A percentile compares a stretch with the other conserved stretches of the same genome.
These are phyloP conservation scores for Cutaneotrichosporon curvatum DNA, from an alignment of 1,284 basidiomycete species.

Conservation along the genomic window DNA sequence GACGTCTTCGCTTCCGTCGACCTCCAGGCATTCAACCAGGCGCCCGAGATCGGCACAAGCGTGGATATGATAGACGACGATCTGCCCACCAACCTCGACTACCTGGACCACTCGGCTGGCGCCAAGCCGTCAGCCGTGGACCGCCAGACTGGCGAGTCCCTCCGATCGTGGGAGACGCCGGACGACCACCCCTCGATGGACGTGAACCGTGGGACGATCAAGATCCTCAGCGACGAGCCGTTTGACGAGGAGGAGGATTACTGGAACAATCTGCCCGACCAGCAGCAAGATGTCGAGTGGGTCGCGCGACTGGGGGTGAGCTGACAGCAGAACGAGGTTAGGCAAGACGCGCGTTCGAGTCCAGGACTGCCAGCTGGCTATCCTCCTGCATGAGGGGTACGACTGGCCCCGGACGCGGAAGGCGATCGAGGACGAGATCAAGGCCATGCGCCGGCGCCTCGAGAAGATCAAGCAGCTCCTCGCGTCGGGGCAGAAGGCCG, in stretches of 20 bases:
- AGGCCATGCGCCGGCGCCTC: slow-evolving; percentile 74
- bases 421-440: slow-evolving; percentile 79
- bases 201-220: slow-evolving; percentile 79
- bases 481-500: slow-evolving; percentile 82
- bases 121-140: slow-evolving; percentile 49
- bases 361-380: slow-evolving; percentile 56
- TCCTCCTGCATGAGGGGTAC: slow-evolving; percentile 83
- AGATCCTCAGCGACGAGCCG: slow-evolving; percentile 57
- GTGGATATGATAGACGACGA: slow-evolving; percentile 89
- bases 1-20: slow-evolving; percentile 65
- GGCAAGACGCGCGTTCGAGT: slow-evolving; percentile 50
- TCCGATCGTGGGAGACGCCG: slow-evolving; percentile 37
- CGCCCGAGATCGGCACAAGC: slow-evolving; percentile 58
- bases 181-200: slow-evolving; percentile 70
- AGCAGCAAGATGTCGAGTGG: slow-evolving; percentile 43
- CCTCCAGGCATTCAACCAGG: slow-evolving; percentile 64
- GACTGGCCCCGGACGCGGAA: slow-evolving; percentile 84
- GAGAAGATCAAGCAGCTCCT: slow-evolving; percentile 89
- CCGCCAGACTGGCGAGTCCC: slow-evolving; percentile 52
- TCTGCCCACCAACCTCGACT: slow-evolving; percentile 78
- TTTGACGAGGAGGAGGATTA: slow-evolving; percentile 62
- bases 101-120: slow-evolving; percentile 62
- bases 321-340: slow-evolving; percentile 16
- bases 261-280: slow-evolving; percentile 55
- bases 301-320: slow-evolving; percentile 1